Evolutionary conservation across 345 rosid species (phyloP).

Genomic region (Moringa oleifera): DNA sequence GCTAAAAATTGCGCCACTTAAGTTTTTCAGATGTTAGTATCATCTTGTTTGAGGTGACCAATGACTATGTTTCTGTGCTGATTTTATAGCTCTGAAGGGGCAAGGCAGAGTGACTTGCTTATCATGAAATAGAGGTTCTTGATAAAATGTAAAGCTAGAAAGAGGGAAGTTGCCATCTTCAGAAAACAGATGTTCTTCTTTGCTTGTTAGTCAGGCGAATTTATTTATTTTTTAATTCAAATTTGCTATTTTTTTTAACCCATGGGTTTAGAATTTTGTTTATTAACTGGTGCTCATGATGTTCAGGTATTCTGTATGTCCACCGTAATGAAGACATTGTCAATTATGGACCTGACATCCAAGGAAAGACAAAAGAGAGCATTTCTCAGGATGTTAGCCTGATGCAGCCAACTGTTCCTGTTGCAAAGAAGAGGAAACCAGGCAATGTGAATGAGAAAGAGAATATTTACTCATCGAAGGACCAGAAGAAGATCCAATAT

Average conservation of each 20-base stretch:
- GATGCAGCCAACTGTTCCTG: constrained; percentile 5
- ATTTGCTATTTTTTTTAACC: background rate
- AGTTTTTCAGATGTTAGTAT: background rate
- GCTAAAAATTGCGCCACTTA: background rate
- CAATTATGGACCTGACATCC: constrained; percentile 33
- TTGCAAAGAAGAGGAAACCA: constrained; percentile 17
- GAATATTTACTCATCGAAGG: constrained; percentile 21
- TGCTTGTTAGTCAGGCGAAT: too few species aligned
- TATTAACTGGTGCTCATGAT: background rate
- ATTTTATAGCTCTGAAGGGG: too few species aligned
- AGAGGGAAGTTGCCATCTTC: background rate
- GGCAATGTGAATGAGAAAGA: constrained; percentile 15
- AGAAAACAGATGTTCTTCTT: background rate
- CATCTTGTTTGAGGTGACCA: background rate
- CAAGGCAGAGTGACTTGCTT: too few species aligned
- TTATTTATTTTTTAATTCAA: too few species aligned
- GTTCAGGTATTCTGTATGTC: constrained; percentile 61
- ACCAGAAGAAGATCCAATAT: constrained; percentile 42
- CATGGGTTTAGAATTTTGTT: background rate
- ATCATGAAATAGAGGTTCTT: too few species aligned
- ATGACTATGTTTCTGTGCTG: background rate
- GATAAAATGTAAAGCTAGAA: background rate
- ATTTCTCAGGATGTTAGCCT: constrained; percentile 13
- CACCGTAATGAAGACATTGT: constrained; percentile 82
- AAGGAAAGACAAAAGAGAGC: constrained; percentile 12